Evolutionary conservation across 768 basidiomycete genomes (phyloP), one percentile per base, ranked within the genome.

Genomic region (Auricularia heimuer): DNA sequence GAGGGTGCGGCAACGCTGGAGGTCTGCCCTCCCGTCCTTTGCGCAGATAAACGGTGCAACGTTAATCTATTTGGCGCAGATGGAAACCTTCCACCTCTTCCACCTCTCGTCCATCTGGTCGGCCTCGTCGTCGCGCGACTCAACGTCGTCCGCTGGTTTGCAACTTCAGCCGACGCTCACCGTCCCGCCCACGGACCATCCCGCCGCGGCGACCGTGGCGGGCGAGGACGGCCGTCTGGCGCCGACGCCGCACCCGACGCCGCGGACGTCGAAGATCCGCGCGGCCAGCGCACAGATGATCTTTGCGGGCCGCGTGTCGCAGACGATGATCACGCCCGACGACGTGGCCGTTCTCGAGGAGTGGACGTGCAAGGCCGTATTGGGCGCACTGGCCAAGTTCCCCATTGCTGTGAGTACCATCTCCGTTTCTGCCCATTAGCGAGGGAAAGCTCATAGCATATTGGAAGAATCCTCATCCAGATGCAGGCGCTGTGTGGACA

Each of bases 211-310:
- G 29, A 37, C 35, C n/a, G 37, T 12, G 33, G 42, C n/a, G 54
- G 39, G 21, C 56, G 44, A n/a, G 11, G 36, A 16, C 21, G 16
- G 18, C 14, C 37, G 24, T 51, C 47, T 51, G 47, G 47, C 24
- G 8, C 24, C 29, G 16, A 60, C 24, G 33, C 56, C 56, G 29
- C 24, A 35, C 56, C 56, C 61, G 18, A 34, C 65, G 42, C 35
- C 21, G 16, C 37, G n/a, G 64, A 68, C 56, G 34, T 18, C 34
- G 29, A 70, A 65, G 65, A 91, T 92, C 70, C 81, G 83, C 69
- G 91, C 87, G n/a, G 88, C 90, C 16, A 87, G 88, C 16, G 83
- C 83, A 24, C 90, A 92, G 66, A 89, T 92, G 82, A 83, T 92
- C 3, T 93, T 90, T 70, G 90, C 90, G n/a, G 82, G 85, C 54